Base-by-base conservation (phyloP, 148 eudicot genomes). In the Salicornia ramosissima region DNA sequence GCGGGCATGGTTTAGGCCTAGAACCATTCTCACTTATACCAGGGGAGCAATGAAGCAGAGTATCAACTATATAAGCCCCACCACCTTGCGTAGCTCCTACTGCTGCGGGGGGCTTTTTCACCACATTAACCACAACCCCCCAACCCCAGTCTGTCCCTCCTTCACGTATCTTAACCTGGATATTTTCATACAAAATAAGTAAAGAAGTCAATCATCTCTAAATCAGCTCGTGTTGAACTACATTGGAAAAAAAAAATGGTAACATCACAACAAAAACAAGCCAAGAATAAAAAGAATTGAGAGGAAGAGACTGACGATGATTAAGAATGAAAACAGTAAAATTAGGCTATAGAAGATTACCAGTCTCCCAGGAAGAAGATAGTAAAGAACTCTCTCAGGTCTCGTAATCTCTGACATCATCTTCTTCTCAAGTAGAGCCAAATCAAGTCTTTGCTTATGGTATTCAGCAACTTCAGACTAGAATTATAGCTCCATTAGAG, bases 71-170 rank as follows among this genome's bases (percentile, higher is more conserved):
- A 77, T 94, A 94, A 65, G 77, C 83, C 54, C 77, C 85, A 73
- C 95, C 91, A 53, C 88, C 87, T 60, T 88, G 81, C 78, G 81
- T 57, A 69, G 83, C 72, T 71, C 96, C 90, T 51, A 68, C 47
- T 52, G 86, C 72, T 19, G 88, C 80, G 54, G 89, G 62, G 28
- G 87, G 82, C 81, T 80, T 86, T 75, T 90, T 94, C 36, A 94
- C 97, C 75, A 94, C 99, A 83, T 94, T 90, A 51, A 91, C 93
- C 30, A 94, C 99, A 33, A 94, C 97, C 51, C 99, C 97, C 99
- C 99, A 94, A 31, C 97, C 99, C 99, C 99, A 94, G 69, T 94
- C 99, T 49, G 92, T 88, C 55, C 86, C 85, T 66, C 92, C 99
- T 82, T 87, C 97, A 67, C 87, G 83, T 34, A 91, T 84, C 82